A percentile compares a stretch with the other conserved stretches of the same genome.
These are phyloP conservation scores for Pyrenophora teres DNA, from an alignment of 2,329 filamentous ascomycete genomes.

Conservation along the genomic window DNA sequence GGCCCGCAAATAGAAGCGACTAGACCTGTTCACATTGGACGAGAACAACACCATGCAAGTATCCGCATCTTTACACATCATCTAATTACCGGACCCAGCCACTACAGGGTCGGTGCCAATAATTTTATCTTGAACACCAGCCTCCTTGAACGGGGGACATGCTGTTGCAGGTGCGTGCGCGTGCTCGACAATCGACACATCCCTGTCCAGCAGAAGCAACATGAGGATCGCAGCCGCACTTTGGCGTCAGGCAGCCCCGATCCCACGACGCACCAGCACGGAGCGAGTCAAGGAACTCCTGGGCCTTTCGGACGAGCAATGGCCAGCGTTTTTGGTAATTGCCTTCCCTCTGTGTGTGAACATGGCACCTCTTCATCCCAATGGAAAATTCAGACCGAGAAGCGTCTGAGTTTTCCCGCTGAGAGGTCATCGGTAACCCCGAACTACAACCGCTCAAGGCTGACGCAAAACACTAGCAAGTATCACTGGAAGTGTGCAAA, in stretches of 20 bases:
- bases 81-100: no score
- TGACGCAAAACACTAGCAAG: constrained; percentile 1
- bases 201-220: neutral
- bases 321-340: constrained; percentile 8
- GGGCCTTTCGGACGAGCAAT: constrained; percentile 7
- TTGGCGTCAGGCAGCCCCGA: neutral
- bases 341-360: no score
- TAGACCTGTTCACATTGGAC: no score
- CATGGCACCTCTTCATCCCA: no score
- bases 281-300: neutral
- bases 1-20: no score
- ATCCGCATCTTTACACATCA: no score
- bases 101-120: no score
- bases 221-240: constrained; percentile 7
- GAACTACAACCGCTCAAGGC: neutral
- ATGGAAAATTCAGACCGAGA: no score
- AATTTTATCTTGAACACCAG: neutral
- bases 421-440: neutral
- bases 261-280: neutral
- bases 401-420: no score
- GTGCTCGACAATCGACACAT: neutral
- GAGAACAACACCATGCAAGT: no score
- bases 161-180: neutral
- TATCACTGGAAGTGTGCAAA: constrained; percentile 9
- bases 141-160: neutral